Conservation (phyloP, 2,329 filamentous ascomycete genomes). For the Hymenoscyphus occultus region DNA sequence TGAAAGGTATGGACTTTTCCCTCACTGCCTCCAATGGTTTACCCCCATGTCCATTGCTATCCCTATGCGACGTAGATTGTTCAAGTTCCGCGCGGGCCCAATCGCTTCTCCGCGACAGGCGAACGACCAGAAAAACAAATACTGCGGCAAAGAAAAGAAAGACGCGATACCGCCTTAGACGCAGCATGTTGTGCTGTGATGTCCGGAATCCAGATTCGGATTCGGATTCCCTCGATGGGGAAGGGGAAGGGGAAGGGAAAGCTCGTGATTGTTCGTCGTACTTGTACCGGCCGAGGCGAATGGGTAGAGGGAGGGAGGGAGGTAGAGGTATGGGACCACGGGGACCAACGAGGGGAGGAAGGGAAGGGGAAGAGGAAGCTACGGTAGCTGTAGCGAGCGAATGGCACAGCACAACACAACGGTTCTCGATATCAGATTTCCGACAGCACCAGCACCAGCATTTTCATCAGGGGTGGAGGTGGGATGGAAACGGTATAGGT, state of each 20-base stretch:
- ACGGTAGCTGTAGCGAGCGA: background rate
- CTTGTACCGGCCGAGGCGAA: background rate
- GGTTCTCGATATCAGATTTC: background rate
- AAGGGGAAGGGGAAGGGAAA: background rate
- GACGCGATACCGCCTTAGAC: constrained; percentile 59
- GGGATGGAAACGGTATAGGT: too few species aligned
- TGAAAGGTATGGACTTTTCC: constrained; percentile 3
- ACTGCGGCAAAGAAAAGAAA: constrained; percentile 44
- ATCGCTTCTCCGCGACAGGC: constrained; percentile 43
- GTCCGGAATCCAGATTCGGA: background rate
- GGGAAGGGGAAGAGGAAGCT: background rate
- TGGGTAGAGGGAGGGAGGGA: background rate
- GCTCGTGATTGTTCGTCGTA: background rate
- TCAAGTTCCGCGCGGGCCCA: constrained; percentile 28
- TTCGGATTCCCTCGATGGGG: background rate
- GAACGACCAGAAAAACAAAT: constrained; percentile 53
- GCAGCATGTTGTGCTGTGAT: constrained; percentile 45
- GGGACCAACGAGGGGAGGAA: background rate
- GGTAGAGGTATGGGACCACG: too few species aligned
- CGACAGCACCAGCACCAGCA: background rate
- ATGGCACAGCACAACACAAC: background rate
- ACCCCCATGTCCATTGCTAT: background rate
- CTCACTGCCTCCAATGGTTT: background rate
- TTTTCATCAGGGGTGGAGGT: background rate
- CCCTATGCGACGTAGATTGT: constrained; percentile 3